These are phyloP conservation scores for Geum urbanum DNA, from an alignment of 306 rosid species.

Conservation along the genomic window DNA sequence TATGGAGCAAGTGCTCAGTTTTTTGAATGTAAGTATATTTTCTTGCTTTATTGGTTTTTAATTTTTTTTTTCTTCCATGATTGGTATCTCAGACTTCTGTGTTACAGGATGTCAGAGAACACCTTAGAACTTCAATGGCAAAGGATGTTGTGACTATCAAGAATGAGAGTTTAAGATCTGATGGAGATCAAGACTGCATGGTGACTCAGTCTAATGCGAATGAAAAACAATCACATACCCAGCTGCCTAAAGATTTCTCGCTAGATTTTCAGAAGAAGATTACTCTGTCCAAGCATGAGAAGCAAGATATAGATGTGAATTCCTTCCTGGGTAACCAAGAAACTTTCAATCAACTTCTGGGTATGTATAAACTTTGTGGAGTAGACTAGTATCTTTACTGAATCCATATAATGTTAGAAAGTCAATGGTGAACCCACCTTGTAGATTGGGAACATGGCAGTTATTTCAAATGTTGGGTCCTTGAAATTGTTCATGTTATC, in stretches of 20 bases:
- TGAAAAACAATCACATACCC: conserved; percentile 31
- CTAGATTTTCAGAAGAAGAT: conserved; percentile 92
- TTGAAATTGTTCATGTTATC: too few relatives aligned
- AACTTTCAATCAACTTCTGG: conserved; percentile 51
- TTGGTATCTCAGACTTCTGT: conserved; percentile 14
- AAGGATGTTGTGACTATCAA: conserved; percentile 67
- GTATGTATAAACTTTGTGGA: conserved; percentile 37
- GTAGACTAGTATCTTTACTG: not conserved
- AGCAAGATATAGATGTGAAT: conserved; percentile 35
- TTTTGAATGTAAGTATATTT: conserved; percentile 68
- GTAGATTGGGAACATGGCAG: not conserved
- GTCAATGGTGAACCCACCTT: not conserved
- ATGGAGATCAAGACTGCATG: conserved; percentile 33
- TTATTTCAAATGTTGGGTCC: not conserved
- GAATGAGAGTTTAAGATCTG: conserved; percentile 65
- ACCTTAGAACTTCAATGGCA: conserved; percentile 80
- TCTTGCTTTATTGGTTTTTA: conserved; percentile 14
- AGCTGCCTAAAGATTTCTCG: conserved; percentile 36
- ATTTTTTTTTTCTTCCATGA: conserved; percentile 11
- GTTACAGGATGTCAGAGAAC: conserved; percentile 77
- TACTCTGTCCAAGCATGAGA: conserved; percentile 62
- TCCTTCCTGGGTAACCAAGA: conserved; percentile 47
- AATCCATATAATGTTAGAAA: not conserved
- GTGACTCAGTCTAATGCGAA: conserved; percentile 27
- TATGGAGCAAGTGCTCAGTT: conserved; percentile 73